Evolutionary conservation across 2,329 filamentous ascomycete species (phyloP), one percentile per base, ranked within the genome.

Genomic region (Alternaria solani): DNA sequence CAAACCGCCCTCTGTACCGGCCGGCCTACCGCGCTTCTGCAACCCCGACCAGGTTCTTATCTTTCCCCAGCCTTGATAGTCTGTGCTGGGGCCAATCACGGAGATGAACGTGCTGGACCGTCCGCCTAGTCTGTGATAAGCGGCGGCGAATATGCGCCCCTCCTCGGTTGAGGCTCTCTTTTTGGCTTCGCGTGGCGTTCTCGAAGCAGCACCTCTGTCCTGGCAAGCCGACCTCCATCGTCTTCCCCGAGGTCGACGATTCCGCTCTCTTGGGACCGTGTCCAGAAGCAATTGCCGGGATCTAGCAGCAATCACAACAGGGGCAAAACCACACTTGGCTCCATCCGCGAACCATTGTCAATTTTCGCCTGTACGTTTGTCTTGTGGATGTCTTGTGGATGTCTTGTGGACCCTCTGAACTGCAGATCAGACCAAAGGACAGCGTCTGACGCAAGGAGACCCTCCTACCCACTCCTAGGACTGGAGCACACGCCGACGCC

Each of bases 61-160:
- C 75, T 67, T 68, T 66, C 65, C 67, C 65, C 66, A 70, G 69
- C 53, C 59, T 62, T 63, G 70, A 71, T 69, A 69, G 53, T 44
- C 46, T 12, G 47, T 34, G 20, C 51, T 25, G 43, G 41, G 32
- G 11, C 71, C 65, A 70, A 71, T 75, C 55, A 64, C 42, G 44
- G 16, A 34, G 11, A 28, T 51, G 41, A 65, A 66, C 63, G 63
- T 67, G 66, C 61, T 52, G 55, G 57, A 20, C 36, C 48, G 36
- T 28, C 43, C 39, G 23, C 60, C 61, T 68, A 62, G 68, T 53
- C 47, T 26, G 61, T 73, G 73, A 78, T 77, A 78, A 75, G 67
- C 74, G 69, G 75, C 72, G 74, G 73, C 75, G 68, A 76, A 71
- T 67, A 55, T 69, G 63, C 59, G 70, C 67, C 71, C 70, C 70